Base-by-base conservation (phyloP, 2,329 filamentous ascomycete genomes). In the Stemphylium beticola region DNA sequence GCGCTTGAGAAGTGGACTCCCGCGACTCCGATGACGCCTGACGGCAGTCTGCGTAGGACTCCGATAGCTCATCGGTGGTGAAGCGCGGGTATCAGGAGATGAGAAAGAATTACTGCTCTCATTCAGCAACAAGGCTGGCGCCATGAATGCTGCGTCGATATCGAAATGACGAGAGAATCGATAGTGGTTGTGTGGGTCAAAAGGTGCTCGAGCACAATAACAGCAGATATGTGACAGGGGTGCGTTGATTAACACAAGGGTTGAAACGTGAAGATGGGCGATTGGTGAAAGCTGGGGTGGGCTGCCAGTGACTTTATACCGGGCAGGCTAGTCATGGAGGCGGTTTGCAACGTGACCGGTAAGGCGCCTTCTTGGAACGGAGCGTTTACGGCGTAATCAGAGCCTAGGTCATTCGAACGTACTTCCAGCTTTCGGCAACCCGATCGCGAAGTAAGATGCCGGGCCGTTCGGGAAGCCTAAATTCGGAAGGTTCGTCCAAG, bases 1-100 rank as follows among this genome's bases (percentile, higher is more conserved):
- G 33, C 83, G 78, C 63, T 86, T 83, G 34, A 87, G 75, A 20
- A 85, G 45, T 31, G 53, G 53, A n/a, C 36, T 45, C 18, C 40
- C 20, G 17, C 36, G 46, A 32, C 7, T 32, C n/a, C 14, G 46
- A 29, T 34, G 40, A 14, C 14, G 34, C 14, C 47, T 32, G n/a
- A 11, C 11, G 22, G 40, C 24, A 10, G 14, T 15, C 2, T 31
- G 20, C 7, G 22, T 33, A 17, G 44, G 53, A 20, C n/a, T 31
- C 18, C 12, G 12, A 12, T 47, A 20, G 34, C 36, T 43, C 2
- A 17, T 39, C 26, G 40, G 31, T 26, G 34, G 18, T 20, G 45
- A 50, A 18, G 26, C 31, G 39, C 40, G 44, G 22, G 14, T 31
- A 44, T 45, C 33, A 26, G 26, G 29, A 20, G 33, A 20, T 7